Percentiles rank a stretch among this genome's conserved stretches.
These are phyloP conservation scores for Tagetes erecta DNA, from an alignment of 129 eudicot genomes.

Conservation along the genomic window DNA sequence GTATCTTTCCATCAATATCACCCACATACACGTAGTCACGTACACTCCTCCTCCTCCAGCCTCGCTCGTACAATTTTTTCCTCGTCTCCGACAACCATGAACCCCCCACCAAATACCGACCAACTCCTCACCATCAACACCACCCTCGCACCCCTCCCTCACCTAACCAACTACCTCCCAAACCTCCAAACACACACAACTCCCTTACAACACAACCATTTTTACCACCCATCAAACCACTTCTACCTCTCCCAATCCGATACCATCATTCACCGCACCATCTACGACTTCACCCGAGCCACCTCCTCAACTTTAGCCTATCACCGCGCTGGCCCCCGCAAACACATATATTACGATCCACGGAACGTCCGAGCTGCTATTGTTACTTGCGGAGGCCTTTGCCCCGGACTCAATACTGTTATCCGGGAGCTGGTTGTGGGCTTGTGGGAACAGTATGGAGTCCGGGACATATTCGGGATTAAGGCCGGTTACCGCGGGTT, in stretches of 20 bases:
- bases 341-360: slow-evolving; percentile 40
- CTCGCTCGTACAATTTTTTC: neutral
- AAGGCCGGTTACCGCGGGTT: slow-evolving; percentile 76
- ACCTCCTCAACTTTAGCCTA: slow-evolving; percentile 40
- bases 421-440: slow-evolving; percentile 85
- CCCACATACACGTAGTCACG: neutral
- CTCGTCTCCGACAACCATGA: slow-evolving; percentile 24
- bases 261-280: slow-evolving; percentile 49
- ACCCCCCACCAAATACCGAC: neutral
- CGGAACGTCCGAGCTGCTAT: slow-evolving; percentile 56
- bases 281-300: slow-evolving; percentile 40
- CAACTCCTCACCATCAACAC: slow-evolving; percentile 20
- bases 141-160: slow-evolving; percentile 36
- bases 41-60: neutral
- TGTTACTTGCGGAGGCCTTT: slow-evolving; percentile 87
- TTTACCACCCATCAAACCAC: slow-evolving; percentile 50
- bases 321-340: slow-evolving; percentile 76
- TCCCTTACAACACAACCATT: slow-evolving; percentile 53
- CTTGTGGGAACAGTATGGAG: slow-evolving; percentile 75
- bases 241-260: slow-evolving; percentile 63
- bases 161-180: slow-evolving; percentile 46
- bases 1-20: neutral
- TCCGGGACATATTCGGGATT: slow-evolving; percentile 53
- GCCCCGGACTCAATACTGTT: slow-evolving; percentile 84
- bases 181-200: slow-evolving; percentile 35